A percentile compares a stretch with the other conserved stretches of the same genome.
These are phyloP conservation scores for Pestalotiopsis sp. DNA, from an alignment of 2,329 filamentous ascomycete genomes.

Conservation along the genomic window DNA sequence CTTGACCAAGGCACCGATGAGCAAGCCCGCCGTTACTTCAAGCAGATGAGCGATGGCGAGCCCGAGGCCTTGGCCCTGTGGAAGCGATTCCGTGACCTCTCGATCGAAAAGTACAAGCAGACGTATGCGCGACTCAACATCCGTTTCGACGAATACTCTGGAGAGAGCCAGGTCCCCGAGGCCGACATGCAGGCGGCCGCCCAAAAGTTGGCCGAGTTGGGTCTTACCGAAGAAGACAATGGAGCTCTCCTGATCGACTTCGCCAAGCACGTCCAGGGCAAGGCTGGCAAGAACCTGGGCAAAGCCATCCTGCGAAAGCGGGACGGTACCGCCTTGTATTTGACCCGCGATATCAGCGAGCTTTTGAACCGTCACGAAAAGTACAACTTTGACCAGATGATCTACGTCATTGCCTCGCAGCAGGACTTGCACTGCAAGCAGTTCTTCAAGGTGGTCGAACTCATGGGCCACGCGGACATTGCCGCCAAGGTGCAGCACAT, in stretches of 20 bases:
- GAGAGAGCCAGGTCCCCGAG: slow-evolving; percentile 73
- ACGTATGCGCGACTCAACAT: slow-evolving; percentile 65
- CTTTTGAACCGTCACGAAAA: slow-evolving; percentile 65
- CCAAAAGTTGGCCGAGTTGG: slow-evolving; percentile 63
- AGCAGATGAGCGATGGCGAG: slow-evolving; percentile 63
- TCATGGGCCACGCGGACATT: slow-evolving; percentile 71
- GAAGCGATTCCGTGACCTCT: slow-evolving; percentile 60
- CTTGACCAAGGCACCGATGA: slow-evolving; percentile 47
- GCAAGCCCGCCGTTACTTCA: slow-evolving; percentile 64
- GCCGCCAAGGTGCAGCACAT: slow-evolving; percentile 72
- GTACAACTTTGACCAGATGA: slow-evolving; percentile 75
- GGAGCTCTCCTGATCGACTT: slow-evolving; percentile 76
- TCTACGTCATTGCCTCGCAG: slow-evolving; percentile 74
- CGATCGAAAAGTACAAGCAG: slow-evolving; percentile 59
- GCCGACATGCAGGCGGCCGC: slow-evolving; percentile 68
- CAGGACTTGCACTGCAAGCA: slow-evolving; percentile 76
- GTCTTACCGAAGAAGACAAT: slow-evolving; percentile 70
- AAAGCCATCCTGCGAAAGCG: slow-evolving; percentile 73
- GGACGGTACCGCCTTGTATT: slow-evolving; percentile 76
- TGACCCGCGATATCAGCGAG: slow-evolving; percentile 79
- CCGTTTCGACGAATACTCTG: slow-evolving; percentile 66
- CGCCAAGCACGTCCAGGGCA: slow-evolving; percentile 65
- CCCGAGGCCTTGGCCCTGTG: slow-evolving; percentile 58
- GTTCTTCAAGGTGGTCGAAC: slow-evolving; percentile 75
- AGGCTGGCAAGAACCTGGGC: slow-evolving; percentile 70